phyloP scores from a whole-genome alignment of 495 filamentous ascomycete genomes.

The Neurospora discreta region DNA sequence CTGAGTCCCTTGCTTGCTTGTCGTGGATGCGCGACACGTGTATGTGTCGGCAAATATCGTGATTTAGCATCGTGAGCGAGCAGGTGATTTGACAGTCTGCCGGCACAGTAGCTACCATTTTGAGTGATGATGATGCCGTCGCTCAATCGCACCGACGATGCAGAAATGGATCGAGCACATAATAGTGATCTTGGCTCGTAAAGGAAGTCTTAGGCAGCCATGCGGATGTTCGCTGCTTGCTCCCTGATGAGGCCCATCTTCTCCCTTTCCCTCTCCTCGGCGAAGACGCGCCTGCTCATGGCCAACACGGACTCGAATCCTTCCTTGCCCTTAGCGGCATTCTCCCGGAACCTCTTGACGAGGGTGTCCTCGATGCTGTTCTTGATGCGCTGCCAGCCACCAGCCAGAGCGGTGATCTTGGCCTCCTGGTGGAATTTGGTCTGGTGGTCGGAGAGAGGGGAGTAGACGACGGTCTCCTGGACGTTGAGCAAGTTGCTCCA shows the following conservation, averaged over 20 bases:
- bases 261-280: conserved; percentile 57
- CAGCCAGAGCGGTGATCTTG: conserved; percentile 84
- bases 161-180: not conserved
- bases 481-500: conserved; percentile 78
- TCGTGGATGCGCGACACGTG: not conserved
- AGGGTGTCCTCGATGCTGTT: conserved; percentile 88
- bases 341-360: conserved; percentile 80
- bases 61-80: not conserved
- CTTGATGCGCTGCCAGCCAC: conserved; percentile 91
- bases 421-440: conserved; percentile 83
- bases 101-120: not conserved
- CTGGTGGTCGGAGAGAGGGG: conserved; percentile 48
- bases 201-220: conserved; percentile 4
- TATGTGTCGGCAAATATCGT: not conserved
- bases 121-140: not conserved
- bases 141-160: not conserved
- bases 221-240: conserved; percentile 20
- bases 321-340: conserved; percentile 76
- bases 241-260: conserved; percentile 18
- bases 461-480: conserved; percentile 80
- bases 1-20: not conserved
- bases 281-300: conserved; percentile 86
- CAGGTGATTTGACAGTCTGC: not conserved
- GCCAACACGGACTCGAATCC: conserved; percentile 90
- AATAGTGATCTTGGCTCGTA: not conserved